Conservation (phyloP, 1,139 yeast genomes). For the Protomyces macrosporus region DNA sequence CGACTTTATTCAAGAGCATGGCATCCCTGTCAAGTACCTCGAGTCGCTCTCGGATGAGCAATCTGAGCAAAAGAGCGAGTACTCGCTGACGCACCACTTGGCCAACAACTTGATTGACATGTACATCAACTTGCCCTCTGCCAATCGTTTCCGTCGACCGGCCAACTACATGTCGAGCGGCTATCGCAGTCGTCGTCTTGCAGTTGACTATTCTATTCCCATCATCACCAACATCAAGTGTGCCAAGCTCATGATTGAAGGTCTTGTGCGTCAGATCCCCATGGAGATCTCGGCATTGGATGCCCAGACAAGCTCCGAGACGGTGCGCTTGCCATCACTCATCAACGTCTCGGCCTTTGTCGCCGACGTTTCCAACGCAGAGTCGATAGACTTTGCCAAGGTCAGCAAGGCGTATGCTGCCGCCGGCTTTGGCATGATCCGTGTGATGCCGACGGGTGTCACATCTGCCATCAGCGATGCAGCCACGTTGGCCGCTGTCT, state of each 20-base stretch:
- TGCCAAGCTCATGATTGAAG: constrained; percentile 93
- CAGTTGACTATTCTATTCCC: constrained; percentile 97
- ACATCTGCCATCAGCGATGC: constrained; percentile 62
- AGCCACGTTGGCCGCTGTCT: constrained; percentile 58
- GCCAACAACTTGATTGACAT: constrained; percentile 94
- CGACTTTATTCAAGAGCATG: constrained; percentile 93
- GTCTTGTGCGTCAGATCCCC: constrained; percentile 64
- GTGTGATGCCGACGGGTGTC: constrained; percentile 68
- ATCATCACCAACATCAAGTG: constrained; percentile 95
- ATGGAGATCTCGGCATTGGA: constrained; percentile 73
- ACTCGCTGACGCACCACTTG: constrained; percentile 90
- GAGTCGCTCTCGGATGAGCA: constrained; percentile 66
- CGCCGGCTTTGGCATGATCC: constrained; percentile 84
- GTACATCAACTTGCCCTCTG: constrained; percentile 92
- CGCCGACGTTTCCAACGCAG: constrained; percentile 54
- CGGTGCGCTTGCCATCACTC: constrained; percentile 78
- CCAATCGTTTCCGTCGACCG: constrained; percentile 97
- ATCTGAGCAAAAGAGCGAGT: constrained; percentile 52
- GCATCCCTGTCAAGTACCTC: constrained; percentile 87
- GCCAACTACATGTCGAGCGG: constrained; percentile 97
- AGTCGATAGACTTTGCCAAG: constrained; percentile 53
- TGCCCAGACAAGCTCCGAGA: constrained; percentile 85
- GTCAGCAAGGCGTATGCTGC: constrained; percentile 68
- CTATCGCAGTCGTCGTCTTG: constrained; percentile 98
- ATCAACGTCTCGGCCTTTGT: constrained; percentile 75